A percentile compares a stretch with the other conserved stretches of the same genome.
Conservation (phyloP, 2,329 filamentous ascomycete genomes). For the Cladosporium sp. region DNA sequence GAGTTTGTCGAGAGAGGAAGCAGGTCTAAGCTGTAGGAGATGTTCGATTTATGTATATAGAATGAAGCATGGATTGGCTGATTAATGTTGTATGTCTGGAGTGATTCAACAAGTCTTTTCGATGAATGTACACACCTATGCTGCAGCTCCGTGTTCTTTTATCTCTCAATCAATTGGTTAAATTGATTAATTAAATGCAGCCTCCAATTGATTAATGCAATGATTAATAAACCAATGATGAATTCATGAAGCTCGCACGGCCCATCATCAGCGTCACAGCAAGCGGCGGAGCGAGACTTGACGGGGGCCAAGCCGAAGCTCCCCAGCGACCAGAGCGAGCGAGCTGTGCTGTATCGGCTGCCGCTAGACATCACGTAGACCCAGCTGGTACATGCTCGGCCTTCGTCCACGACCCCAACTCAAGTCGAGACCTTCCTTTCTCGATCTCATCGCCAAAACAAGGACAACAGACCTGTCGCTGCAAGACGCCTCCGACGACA, state of each 20-base stretch:
- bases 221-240: neutral
- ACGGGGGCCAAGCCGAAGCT: neutral
- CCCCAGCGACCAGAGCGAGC: neutral
- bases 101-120: neutral
- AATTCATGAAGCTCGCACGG: neutral
- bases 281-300: neutral
- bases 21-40: conserved; percentile 5
- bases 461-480: conserved; percentile 4
- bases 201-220: neutral
- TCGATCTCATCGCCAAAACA: conserved; percentile 55
- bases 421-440: conserved; percentile 57
- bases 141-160: too few relatives aligned
- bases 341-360: neutral
- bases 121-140: too few relatives aligned
- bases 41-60: too few relatives aligned
- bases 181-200: too few relatives aligned
- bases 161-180: neutral
- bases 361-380: conserved; percentile 9
- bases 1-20: conserved; percentile 31
- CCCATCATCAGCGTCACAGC: neutral
- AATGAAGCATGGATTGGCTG: too few relatives aligned
- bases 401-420: conserved; percentile 56
- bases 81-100: neutral
- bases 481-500: conserved; percentile 9
- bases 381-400: conserved; percentile 40